Evolutionary conservation across 768 basidiomycete species (phyloP), one percentile per base, ranked within the genome.

Genomic region (Termitomyces sp.): DNA sequence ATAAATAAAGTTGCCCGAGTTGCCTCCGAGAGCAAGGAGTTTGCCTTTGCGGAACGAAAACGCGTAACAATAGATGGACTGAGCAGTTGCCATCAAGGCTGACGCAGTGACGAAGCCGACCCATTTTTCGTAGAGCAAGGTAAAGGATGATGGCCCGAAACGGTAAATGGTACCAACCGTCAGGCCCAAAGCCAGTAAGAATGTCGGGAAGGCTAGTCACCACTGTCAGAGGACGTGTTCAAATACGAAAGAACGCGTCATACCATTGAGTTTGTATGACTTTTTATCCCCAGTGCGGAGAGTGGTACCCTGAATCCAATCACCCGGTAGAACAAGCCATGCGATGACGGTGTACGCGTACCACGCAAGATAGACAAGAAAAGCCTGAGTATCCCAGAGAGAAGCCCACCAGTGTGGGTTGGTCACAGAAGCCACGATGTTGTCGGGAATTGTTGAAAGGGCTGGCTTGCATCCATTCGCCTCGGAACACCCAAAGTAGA

Each of bases 191-290:
- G 92, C 78, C 37, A 96, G 79, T 37, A 98, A 78, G 65, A 92
- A 82, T 0, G 96, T 98, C 0, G 90, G 81, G 69, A 97, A 90
- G 2, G 91, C 96, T 98, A 55, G n/a, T 39, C n/a, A 40, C 14
- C n/a, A 34, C 19, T 34, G 49, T 52, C 14, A 59, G 32, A 37
- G 43, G 40, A 56, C 27, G 56, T 28, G 10, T 43, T 27, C 30
- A 54, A 35, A 46, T 23, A 17, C 11, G 47, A 50, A 12, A 23
- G 46, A 19, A 50, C 42, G 47, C 25, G 30, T 37, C 80, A 63
- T 66, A 94, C 95, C 95, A 74, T 99, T 98, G 58, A 97, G 93
- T 75, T 91, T 98, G 79, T 99, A 99, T 58, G 79, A 72, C 68
- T 89, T 86, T 66, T 79, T 86, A 53, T 75, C 77, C 0, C 95